Evolutionary conservation across 2,329 filamentous ascomycete genomes (phyloP).

Genomic region (Xylariaceae sp.): DNA sequence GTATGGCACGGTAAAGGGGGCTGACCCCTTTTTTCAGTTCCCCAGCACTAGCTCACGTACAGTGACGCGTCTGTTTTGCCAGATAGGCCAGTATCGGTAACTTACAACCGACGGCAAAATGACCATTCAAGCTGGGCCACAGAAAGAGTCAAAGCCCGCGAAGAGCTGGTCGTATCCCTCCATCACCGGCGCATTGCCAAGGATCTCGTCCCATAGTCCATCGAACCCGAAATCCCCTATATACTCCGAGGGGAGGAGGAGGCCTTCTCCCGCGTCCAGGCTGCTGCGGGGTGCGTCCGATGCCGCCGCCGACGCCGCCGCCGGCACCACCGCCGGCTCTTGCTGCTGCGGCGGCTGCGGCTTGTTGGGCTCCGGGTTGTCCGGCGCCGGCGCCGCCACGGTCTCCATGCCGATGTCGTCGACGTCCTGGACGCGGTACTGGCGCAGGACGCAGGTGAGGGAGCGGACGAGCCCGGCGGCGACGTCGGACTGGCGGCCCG

Average conservation of each 20-base stretch:
- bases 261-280: background rate
- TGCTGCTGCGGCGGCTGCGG: background rate
- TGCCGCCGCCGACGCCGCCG: background rate
- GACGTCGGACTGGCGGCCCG: slow-evolving; percentile 11
- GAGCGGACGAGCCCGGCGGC: slow-evolving; percentile 13
- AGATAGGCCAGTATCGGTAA: too few species aligned
- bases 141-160: slow-evolving; percentile 16
- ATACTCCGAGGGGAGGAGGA: background rate
- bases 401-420: slow-evolving; percentile 4
- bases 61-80: too few species aligned
- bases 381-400: background rate
- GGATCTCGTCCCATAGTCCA: slow-evolving; percentile 13
- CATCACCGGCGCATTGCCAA: slow-evolving; percentile 6
- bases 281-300: background rate
- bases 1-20: too few species aligned
- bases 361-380: background rate
- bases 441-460: slow-evolving; percentile 11
- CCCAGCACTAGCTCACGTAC: too few species aligned
- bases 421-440: slow-evolving; percentile 11
- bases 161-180: slow-evolving; percentile 18
- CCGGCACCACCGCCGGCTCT: too few species aligned
- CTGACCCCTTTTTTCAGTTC: too few species aligned
- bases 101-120: too few species aligned
- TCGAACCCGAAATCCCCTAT: slow-evolving; percentile 5
- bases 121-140: slow-evolving; percentile 6